Base-by-base conservation (phyloP, 148 eudicot species). In the Camellia granthamiana region DNA sequence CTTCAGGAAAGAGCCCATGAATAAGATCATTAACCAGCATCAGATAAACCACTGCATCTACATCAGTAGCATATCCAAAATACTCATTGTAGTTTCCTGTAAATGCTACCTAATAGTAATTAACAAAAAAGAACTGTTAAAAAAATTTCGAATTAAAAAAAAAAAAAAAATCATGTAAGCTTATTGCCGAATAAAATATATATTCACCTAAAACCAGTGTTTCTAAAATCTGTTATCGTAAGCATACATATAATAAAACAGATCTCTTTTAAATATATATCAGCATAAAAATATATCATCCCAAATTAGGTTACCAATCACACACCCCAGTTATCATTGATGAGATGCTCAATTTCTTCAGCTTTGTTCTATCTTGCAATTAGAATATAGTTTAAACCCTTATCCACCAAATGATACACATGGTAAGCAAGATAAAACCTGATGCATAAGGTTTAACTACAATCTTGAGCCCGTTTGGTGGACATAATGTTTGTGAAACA, bases 21-120 rank as follows among this genome's bases (percentile, higher is more conserved):
- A 97, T 94, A 76, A 97, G 83, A 88, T 94, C 99, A 85, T 97
- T 97, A 82, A 94, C 99, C 86, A 97, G 89, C 98, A 97, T 97
- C 72, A 97, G 86, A 88, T 92, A 97, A 80, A 89, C 91, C 70
- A 97, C 95, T 77, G 98, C 99, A 81, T 97, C 99, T 49, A 97
- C 94, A 90, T 97, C 98, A 5, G 95, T 97, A 67, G 94, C 84
- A 68, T 80, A 78, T 51, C 99, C 97, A 87, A 97, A 97, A 84
- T 97, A 97, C 84, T 94, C 99, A 0, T 77, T 79, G 85, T 96
- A 96, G 87, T 96, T 94, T 84, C 99, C 99, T 23, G 97, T 94
- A 83, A 97, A 97, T 42, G 83, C 88, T 78, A 94, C 85, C 98
- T 97, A 61, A 44, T 62, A 62, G 47, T 21, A 60, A 55, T 8